These are phyloP conservation scores for Cladosporium oxysporum DNA, from an alignment of 2,329 filamentous ascomycete genomes.

Conservation along the genomic window DNA sequence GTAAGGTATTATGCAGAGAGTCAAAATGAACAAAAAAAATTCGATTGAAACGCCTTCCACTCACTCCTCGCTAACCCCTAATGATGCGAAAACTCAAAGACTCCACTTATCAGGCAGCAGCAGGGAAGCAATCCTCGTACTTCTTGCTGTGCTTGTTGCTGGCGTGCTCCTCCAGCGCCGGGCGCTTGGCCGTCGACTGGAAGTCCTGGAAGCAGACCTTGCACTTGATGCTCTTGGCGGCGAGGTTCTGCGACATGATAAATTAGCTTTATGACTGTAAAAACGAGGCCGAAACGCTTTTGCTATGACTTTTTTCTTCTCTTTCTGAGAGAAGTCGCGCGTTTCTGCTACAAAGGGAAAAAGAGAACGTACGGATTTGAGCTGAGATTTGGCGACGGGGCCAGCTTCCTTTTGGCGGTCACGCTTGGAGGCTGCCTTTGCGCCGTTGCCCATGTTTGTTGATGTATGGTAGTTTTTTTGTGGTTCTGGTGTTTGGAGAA, in stretches of 20 bases:
- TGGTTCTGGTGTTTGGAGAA: too few species aligned
- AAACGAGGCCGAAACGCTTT: neutral
- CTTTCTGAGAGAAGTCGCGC: neutral
- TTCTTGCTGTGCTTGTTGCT: conserved; percentile 75
- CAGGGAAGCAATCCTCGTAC: conserved; percentile 66
- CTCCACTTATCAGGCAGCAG: neutral
- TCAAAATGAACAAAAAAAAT: neutral
- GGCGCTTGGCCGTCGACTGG: conserved; percentile 73
- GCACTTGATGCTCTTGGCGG: conserved; percentile 77
- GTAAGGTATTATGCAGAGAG: neutral
- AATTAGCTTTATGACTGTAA: neutral
- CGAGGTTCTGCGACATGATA: conserved; percentile 58
- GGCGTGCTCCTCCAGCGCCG: conserved; percentile 71
- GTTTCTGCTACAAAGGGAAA: neutral
- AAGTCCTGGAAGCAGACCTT: conserved; percentile 75
- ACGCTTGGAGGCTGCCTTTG: conserved; percentile 70
- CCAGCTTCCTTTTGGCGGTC: conserved; percentile 69
- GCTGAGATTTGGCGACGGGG: conserved; percentile 28
- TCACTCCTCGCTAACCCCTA: neutral
- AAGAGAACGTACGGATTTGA: conserved; percentile 25
- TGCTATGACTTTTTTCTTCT: too few species aligned
- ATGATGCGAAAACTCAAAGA: neutral
- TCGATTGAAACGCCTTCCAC: neutral
- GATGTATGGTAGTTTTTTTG: neutral
- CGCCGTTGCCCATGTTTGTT: conserved; percentile 46